Conservation (phyloP, 129 eudicot species). For the Lactuca sativa region DNA sequence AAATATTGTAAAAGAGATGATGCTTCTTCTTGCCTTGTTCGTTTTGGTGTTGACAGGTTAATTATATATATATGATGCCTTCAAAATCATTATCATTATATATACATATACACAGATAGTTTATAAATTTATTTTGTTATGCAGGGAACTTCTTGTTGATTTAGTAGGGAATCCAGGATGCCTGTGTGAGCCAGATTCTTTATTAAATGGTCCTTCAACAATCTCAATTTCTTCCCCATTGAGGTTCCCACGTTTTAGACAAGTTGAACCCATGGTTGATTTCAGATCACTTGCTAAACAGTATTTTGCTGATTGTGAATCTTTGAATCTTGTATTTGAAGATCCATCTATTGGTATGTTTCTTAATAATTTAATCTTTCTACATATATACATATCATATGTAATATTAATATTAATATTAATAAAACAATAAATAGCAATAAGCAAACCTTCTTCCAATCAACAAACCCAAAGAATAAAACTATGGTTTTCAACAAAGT, state of each 20-base stretch:
- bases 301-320: constrained; percentile 67
- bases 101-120: not conserved
- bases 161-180: constrained; percentile 71
- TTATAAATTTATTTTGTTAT: not conserved
- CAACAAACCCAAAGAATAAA: no score
- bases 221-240: constrained; percentile 83
- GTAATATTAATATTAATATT: no score
- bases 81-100: not conserved
- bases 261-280: constrained; percentile 57
- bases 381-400: no score
- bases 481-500: not conserved
- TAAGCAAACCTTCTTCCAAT: no score
- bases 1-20: constrained; percentile 63
- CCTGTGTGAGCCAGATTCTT: constrained; percentile 72
- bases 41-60: constrained; percentile 68
- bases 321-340: constrained; percentile 69
- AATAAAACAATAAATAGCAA: no score
- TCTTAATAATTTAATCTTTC: not conserved
- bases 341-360: constrained; percentile 59
- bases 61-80: constrained; percentile 1
- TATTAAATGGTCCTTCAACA: constrained; percentile 78
- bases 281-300: constrained; percentile 74
- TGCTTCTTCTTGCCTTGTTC: constrained; percentile 86
- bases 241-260: constrained; percentile 71
- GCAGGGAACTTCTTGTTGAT: constrained; percentile 83